Evolutionary conservation across 768 basidiomycete species (phyloP).

Genomic region (Lactarius evosmus): DNA sequence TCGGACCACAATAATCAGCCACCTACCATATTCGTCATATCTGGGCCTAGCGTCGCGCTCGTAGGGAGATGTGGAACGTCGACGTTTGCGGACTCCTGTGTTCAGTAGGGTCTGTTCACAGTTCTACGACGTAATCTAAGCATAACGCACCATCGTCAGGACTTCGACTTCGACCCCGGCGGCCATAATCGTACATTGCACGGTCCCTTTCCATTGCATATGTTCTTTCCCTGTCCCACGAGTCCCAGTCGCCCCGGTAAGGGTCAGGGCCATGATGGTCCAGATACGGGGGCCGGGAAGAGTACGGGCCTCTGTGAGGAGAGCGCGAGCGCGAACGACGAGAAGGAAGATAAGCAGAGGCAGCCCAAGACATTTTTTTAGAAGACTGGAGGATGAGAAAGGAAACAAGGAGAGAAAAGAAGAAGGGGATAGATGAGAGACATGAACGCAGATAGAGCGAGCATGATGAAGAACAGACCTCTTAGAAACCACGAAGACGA

Average conservation of each 20-base stretch:
- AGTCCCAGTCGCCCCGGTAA: constrained; percentile 65
- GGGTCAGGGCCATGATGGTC: constrained; percentile 57
- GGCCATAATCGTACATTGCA: constrained; percentile 59
- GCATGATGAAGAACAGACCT: constrained; percentile 95
- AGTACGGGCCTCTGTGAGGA: constrained; percentile 52
- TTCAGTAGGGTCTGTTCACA: constrained; percentile 29
- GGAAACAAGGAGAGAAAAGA: constrained; percentile 45
- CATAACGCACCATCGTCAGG: constrained; percentile 64
- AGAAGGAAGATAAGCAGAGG: constrained; percentile 62
- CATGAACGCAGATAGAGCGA: constrained; percentile 70
- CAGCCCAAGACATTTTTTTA: constrained; percentile 64
- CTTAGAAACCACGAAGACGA: constrained; percentile 54
- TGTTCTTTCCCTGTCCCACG: constrained; percentile 67
- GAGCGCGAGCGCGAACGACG: constrained; percentile 85
- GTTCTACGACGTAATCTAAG: neutral
- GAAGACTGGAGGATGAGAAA: constrained; percentile 48
- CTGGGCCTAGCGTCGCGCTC: constrained; percentile 80
- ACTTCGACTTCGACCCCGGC: constrained; percentile 75
- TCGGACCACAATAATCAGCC: neutral
- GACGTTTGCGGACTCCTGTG: constrained; percentile 63
- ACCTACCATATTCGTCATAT: constrained; percentile 80
- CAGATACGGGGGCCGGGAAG: constrained; percentile 52
- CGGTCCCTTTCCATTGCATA: constrained; percentile 74
- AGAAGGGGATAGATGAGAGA: constrained; percentile 66
- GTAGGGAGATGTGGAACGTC: constrained; percentile 75